phyloP scores from a whole-genome alignment of 2,329 filamentous ascomycete genomes.

The Aspergillus ustus region DNA sequence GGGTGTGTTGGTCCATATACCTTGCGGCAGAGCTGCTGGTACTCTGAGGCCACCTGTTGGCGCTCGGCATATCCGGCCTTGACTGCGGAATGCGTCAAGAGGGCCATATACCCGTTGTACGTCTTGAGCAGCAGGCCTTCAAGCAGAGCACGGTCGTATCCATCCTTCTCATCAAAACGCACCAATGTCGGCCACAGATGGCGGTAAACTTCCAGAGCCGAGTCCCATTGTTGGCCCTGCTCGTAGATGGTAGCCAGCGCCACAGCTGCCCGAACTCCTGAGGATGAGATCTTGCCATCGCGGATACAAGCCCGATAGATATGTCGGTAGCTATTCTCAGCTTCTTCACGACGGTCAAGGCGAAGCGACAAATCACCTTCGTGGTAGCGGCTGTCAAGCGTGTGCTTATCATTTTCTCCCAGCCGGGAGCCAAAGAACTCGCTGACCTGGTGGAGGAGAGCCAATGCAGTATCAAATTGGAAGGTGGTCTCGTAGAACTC shows the following conservation, averaged over 20 bases:
- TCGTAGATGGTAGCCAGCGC: constrained; percentile 53
- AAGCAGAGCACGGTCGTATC: constrained; percentile 40
- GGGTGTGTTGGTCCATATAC: constrained; percentile 42
- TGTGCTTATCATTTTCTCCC: constrained; percentile 47
- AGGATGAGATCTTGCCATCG: constrained; percentile 36
- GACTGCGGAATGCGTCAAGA: constrained; percentile 51
- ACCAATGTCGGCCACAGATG: constrained; percentile 55
- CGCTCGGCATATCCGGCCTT: constrained; percentile 48
- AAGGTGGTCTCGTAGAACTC: constrained; percentile 44
- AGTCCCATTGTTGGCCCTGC: constrained; percentile 49
- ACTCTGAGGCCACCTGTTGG: constrained; percentile 55
- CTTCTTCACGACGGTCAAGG: constrained; percentile 40
- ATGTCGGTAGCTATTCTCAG: constrained; percentile 50
- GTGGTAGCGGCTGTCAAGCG: constrained; percentile 54
- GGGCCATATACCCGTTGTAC: constrained; percentile 53
- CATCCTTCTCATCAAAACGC: constrained; percentile 46
- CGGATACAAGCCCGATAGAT: constrained; percentile 46
- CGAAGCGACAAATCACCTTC: constrained; percentile 53
- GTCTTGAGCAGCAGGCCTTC: constrained; percentile 52
- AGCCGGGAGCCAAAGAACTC: constrained; percentile 37
- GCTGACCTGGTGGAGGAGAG: constrained; percentile 37
- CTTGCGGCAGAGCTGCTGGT: constrained; percentile 52
- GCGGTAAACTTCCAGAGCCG: constrained; percentile 52
- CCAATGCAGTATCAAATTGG: constrained; percentile 40
- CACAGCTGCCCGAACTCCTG: constrained; percentile 53